Evolutionary conservation across 805 yeast species (phyloP), one percentile per base, ranked within the genome.

Genomic region (Yarrowia yakushimensis): DNA sequence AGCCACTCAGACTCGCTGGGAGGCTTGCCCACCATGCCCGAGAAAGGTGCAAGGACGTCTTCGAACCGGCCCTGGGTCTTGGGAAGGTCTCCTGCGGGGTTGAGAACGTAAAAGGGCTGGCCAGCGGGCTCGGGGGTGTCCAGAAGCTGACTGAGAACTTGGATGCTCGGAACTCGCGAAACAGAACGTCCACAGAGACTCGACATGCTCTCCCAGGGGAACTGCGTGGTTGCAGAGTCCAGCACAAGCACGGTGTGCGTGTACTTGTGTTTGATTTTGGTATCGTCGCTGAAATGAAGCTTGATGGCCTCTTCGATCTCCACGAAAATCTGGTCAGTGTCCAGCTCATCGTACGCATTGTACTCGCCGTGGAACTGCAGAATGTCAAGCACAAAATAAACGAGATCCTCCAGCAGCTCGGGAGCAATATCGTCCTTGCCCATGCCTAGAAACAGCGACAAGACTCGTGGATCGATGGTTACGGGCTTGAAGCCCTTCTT

Each of bases 161-260:
- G 69, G 13, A 85, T 63, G 0, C 96, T 87, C 0, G 97, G 96
- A 72, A 91, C 80, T 66, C 98, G 77, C 0, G 96, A 82, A 0
- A 88, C 80, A 0, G 96, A 84, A 50, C 73, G 75, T 0, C 70
- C 69, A 57, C 82, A 72, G 62, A 92, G 71, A 45, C 80, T 78
- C 0, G 84, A 80, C 31, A 92, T 70, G 1, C 90, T 85, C 69
- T 94, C 99, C 98, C 98, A 94, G 0, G 99, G 99, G 31, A 94
- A 77, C 18, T 72, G 70, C n/a, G 82, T 81, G 66, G 96, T 85
- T 8, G 76, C 74, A 55, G 85, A 79, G 25, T 92, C 86, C 3
- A 90, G 82, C 3, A 94, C 76, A 52, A 94, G 74, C 1, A 93
- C 84, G 0, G 86, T 75, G 71, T 92, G 97, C 7, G 77, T 74